Base-by-base conservation (phyloP, 306 rosid species). In the Cicer arietinum region DNA sequence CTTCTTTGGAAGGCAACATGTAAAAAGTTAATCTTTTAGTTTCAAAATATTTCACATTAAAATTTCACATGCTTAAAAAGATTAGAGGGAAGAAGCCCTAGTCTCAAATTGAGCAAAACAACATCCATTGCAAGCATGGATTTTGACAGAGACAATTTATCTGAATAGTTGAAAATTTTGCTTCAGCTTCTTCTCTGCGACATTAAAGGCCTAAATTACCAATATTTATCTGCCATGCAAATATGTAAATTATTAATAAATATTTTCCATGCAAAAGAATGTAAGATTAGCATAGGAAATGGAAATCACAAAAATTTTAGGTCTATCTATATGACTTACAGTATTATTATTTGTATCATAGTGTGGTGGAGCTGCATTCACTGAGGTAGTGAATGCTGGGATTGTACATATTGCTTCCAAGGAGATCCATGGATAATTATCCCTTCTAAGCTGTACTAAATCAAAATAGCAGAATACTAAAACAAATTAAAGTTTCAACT, bases 201-300 rank as follows among this genome's bases (percentile, higher is more conserved):
- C 50, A 45, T 6, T 45, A 30, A 45, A 45, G 8, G 11, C 50
- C 50, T 9, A 2, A 45, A 45, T 10, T 45, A 45, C 50, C 50
- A 10, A 45, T n/a, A 45, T 2, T 10, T 45, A 45, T 45, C 50
- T 45, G 12, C n/a, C 50, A 45, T 45, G 13, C 50, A 45, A 45
- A 43, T 43, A 43, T 43, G 46, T 43, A 93, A 86, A 86, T 88
- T 92, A 64, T 94, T 92, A 62, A 92, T 91, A 89, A 82, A 89
- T 76, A 93, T 68, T 95, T 93, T 85, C 79, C 78, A 47, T 5
- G 16, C 78, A 13, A 74, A 65, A 41, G 39, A 51, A 13, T 30
- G 67, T 65, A 48, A 80, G 83, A 82, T 42, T 10, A 69, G 42
- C 75, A 69, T 9, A 6, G 17, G 10, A 40, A 35, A 50, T 1